These are phyloP conservation scores for Diplodia mutila DNA, from an alignment of 2,329 filamentous ascomycete species.

Conservation along the genomic window DNA sequence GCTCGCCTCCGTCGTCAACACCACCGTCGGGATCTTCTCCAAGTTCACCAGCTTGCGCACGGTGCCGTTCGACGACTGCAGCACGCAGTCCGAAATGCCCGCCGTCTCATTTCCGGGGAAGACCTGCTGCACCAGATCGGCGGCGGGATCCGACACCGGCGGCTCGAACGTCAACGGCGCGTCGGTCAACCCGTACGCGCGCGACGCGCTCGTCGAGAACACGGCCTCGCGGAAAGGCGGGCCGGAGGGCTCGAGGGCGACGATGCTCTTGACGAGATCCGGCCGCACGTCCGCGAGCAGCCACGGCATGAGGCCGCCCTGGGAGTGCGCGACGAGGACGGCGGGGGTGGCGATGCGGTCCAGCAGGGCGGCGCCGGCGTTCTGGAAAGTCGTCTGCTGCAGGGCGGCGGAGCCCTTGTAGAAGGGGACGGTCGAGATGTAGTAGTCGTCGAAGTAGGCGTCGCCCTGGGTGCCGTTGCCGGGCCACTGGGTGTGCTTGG, in stretches of 20 bases:
- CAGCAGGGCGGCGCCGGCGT: conserved; percentile 43
- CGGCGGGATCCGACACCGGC: background rate
- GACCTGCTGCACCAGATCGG: conserved; percentile 4
- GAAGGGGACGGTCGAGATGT: conserved; percentile 27
- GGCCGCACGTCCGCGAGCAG: conserved; percentile 56
- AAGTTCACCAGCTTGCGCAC: conserved; percentile 11
- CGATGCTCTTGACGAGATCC: conserved; percentile 51
- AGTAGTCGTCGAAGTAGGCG: conserved; percentile 54
- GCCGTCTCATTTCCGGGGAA: background rate
- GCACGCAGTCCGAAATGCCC: conserved; percentile 1
- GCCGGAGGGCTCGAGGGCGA: conserved; percentile 38
- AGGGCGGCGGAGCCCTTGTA: background rate
- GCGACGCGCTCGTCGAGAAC: background rate
- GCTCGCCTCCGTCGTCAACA: conserved; percentile 19
- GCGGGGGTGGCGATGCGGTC: conserved; percentile 45
- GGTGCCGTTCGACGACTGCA: conserved; percentile 9
- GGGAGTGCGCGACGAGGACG: conserved; percentile 56
- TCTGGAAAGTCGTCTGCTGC: conserved; percentile 14
- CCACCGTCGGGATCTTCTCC: conserved; percentile 1
- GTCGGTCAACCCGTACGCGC: conserved; percentile 23
- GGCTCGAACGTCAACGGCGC: conserved; percentile 17
- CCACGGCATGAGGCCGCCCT: conserved; percentile 53
- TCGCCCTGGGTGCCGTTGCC: conserved; percentile 43
- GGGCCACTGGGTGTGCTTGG: conserved; percentile 50
- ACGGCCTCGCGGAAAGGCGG: conserved; percentile 25